Conservation (phyloP, 2,329 filamentous ascomycete genomes). For the Ophiosphaerella herpotricha region DNA sequence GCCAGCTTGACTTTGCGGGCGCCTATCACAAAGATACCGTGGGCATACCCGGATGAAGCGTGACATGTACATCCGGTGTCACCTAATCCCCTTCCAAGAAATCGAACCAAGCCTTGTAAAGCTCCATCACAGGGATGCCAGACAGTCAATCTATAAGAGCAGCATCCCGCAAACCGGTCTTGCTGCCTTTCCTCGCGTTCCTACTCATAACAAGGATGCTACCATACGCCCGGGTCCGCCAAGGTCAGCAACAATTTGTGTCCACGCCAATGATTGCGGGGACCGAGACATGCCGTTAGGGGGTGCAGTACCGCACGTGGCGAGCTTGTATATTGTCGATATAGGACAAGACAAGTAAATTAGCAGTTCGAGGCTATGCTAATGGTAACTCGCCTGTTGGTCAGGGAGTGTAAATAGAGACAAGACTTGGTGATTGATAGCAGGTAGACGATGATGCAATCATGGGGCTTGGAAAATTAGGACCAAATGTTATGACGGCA, state of each 20-base stretch:
- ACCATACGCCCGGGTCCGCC: conserved; percentile 1
- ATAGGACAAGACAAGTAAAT: background rate
- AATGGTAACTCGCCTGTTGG: no score
- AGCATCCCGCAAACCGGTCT: no score
- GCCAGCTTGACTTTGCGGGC: conserved; percentile 66
- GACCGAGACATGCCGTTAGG: background rate
- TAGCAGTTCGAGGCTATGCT: no score
- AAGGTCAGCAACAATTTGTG: conserved; percentile 5
- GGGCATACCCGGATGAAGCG: conserved; percentile 29
- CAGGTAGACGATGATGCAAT: no score
- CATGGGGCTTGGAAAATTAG: no score
- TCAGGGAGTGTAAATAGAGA: no score
- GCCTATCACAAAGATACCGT: conserved; percentile 48
- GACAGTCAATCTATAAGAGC: no score
- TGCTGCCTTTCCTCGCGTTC: no score
- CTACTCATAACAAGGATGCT: background rate
- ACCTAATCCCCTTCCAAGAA: background rate
- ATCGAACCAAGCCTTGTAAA: no score
- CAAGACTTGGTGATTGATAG: no score
- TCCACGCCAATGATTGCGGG: background rate
- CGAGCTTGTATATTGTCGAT: background rate
- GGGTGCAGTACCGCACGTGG: background rate
- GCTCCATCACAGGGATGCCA: no score
- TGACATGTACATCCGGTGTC: conserved; percentile 6
- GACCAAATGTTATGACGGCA: no score